Base-by-base conservation (phyloP, 192 early-diverging fungal species). In the Rhizoclosmatium sp. region DNA sequence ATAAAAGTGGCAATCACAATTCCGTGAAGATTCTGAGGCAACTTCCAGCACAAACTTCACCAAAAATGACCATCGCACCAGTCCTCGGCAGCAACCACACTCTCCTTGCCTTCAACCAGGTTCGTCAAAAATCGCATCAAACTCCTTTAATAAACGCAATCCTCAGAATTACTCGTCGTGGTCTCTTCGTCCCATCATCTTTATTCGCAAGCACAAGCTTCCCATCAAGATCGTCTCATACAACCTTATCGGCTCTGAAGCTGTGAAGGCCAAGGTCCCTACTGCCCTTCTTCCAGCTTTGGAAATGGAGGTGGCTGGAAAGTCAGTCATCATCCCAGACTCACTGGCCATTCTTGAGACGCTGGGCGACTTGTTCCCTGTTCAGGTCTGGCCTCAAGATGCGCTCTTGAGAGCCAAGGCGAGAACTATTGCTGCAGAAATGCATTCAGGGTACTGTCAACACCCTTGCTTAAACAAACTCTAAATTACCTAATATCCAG, bases 331-430 rank as follows among this genome's bases (percentile, higher is more conserved):
- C 2, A 47, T 75, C 40, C 59, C 72, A 9, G 72, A 75, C 59
- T 75, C 72, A n/a, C 48, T 75, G 31, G 72, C 72, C 4, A 62
- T 75, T 19, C n/a, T 75, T 4, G 72, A 75, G 45, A 62, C 72
- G 45, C 59, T 75, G 14, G 45, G 2, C 42, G 72, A 75, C 21
- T 19, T 75, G 72, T 62, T 75, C 45, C n/a, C n/a, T 5, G 61
- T 40, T 10, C 12, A 9, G 2, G 45, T 62, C 2, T 75, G 72
- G 72, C 72, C 72, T 7, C 7, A 10, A 23, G 72, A 75, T 19
- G 31, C 59, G 9, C 2, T 42, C 19, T n/a, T 3, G 3, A 16
- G 72, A 10, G 56, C 72, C 7, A 40, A 44, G 45, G 72, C 72
- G 2, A 9, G 72, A 42, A 12, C 72, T 5, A 16, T 62, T n/a